Base-by-base conservation (phyloP, 1,284 basidiomycete genomes). In the Malassezia japonica region DNA sequence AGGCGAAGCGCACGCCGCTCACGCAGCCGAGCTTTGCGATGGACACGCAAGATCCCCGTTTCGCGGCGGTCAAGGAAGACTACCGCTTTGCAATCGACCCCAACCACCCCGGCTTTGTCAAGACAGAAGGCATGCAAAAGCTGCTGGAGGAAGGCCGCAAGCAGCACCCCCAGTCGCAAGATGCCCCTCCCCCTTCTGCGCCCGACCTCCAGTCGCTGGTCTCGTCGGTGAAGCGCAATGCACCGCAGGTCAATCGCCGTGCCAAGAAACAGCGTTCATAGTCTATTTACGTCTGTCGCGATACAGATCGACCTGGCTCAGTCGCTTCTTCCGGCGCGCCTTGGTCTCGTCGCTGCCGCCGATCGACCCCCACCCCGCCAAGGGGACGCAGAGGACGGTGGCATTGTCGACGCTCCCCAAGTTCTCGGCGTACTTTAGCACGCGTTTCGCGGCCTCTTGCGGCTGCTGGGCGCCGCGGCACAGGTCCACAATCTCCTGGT, bases 21-120 rank as follows among this genome's bases (percentile, higher is more conserved):
- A 50, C 60, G 13, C 62, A 68, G 55, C 59, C 60, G 21, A 72
- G 65, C 51, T 96, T 96, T 75, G 75, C 78, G 42, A 82, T 98
- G 62, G 79, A 99, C 69, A 82, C 88, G 50, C 80, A 82, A 62
- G 94, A 99, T 68, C 80, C 84, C 4, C 83, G 94, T 24, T 98
- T 98, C 79, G 81, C 81, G 60, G 84, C 81, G 9, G 69, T 96
- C 40, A 84, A 90, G 70, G 86, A 95, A 60, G 86, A 98, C 68
- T 83, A 89, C 64, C 80, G 83, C 37, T 98, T 87, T 67, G 91
- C 92, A 0, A 88, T 99, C 62, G 94, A 98, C 73, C 92, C 94
- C 18, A 87, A 83, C 41, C 87, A 96, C 76, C 88, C 92, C 13
- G 60, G 64, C 27, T 71, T 71, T 43, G 54, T 66, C 21, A 65